Evolutionary conservation across 129 eudicot species (phyloP).

Genomic region (Dittrichia graveolens): DNA sequence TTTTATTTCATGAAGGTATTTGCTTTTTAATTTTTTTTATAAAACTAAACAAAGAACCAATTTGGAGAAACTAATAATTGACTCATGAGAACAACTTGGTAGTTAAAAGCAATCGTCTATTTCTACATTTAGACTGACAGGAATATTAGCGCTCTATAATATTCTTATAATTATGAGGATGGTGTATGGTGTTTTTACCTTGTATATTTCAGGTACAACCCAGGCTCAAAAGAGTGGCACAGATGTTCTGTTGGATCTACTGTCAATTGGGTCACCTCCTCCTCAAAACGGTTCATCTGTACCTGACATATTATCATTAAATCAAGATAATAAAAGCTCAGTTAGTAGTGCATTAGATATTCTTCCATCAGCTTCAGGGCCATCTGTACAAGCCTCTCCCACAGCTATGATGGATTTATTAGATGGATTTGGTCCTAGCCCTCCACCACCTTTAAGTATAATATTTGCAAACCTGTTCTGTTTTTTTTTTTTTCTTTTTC

Average conservation of each 20-base stretch:
- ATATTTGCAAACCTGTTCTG: neutral
- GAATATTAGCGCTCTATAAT: neutral
- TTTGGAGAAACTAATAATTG: neutral
- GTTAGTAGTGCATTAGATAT: slow-evolving; percentile 37
- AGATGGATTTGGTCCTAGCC: slow-evolving; percentile 65
- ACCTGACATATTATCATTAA: slow-evolving; percentile 59
- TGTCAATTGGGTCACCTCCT: slow-evolving; percentile 76
- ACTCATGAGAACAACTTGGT: neutral
- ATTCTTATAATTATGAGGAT: neutral
- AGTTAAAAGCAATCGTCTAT: neutral
- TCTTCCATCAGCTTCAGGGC: slow-evolving; percentile 47
- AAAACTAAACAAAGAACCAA: neutral
- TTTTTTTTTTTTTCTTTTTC: no score
- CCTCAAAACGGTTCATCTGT: slow-evolving; percentile 53
- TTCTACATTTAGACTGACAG: no score
- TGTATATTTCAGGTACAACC: slow-evolving; percentile 47
- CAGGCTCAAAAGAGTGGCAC: slow-evolving; percentile 73
- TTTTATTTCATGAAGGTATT: neutral
- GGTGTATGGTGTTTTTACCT: slow-evolving; percentile 10
- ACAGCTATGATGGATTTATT: slow-evolving; percentile 68
- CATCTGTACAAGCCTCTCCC: slow-evolving; percentile 52
- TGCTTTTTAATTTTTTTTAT: neutral
- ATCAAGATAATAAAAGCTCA: slow-evolving; percentile 50
- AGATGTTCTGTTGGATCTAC: slow-evolving; percentile 80
- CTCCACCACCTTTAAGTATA: slow-evolving; percentile 48